Conservation (phyloP, 352 stramenopile genomes). For the Phytopythium chamaehyphon region DNA sequence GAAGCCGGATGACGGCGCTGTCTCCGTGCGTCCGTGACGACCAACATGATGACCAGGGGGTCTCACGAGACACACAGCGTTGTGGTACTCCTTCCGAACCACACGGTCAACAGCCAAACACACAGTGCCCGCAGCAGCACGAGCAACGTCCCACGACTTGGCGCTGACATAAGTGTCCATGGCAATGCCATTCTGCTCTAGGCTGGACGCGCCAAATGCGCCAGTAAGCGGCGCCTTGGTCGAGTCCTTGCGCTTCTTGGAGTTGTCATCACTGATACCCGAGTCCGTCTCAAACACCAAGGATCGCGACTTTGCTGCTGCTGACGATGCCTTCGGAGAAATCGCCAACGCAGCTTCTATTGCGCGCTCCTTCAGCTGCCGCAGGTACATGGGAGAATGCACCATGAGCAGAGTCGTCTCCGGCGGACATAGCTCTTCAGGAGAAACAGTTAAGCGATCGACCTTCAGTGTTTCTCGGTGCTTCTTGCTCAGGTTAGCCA, state of each 20-base stretch:
- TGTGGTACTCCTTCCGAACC: constrained; percentile 71
- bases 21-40: constrained; percentile 64
- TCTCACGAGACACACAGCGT: constrained; percentile 84
- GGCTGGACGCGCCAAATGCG: constrained; percentile 64
- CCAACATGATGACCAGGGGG: constrained; percentile 93
- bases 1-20: constrained; percentile 89
- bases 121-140: constrained; percentile 71
- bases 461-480: constrained; percentile 67
- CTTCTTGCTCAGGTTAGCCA: constrained; percentile 57
- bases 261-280: constrained; percentile 42
- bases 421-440: constrained; percentile 65
- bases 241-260: constrained; percentile 26
- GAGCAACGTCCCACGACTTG: constrained; percentile 82
- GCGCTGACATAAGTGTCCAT: constrained; percentile 86
- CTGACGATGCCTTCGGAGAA: constrained; percentile 23
- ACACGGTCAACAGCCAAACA: constrained; percentile 81
- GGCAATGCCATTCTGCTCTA: constrained; percentile 57
- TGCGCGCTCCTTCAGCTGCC: constrained; percentile 64
- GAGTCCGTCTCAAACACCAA: constrained; percentile 81
- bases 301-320: constrained; percentile 31
- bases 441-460: constrained; percentile 56
- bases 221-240: constrained; percentile 43
- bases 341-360: constrained; percentile 41
- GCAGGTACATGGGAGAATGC: constrained; percentile 78
- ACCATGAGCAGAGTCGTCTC: constrained; percentile 78